Base-by-base conservation (phyloP, 306 rosid genomes). In the Alnus glutinosa region DNA sequence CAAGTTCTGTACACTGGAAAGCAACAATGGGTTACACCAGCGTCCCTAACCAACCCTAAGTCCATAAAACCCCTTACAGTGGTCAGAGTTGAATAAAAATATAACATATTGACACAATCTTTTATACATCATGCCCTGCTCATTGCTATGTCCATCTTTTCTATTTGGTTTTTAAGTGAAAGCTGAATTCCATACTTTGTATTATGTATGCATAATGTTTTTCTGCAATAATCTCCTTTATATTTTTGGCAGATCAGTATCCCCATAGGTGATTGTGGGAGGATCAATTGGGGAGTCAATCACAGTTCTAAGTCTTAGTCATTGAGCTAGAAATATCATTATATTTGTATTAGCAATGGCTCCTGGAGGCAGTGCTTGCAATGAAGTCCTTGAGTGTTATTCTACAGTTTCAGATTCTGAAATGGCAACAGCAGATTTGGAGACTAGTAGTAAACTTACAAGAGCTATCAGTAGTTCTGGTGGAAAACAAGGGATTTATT, bases 341-440 rank as follows among this genome's bases (percentile, higher is more conserved):
- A 71, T 77, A 85, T 79, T 83, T 69, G 82, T 80, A 84, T 79
- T 74, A 71, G 68, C 55, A 36, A 89, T 92, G 97, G 91, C 97
- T 87, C 95, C 90, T 28, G 91, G 95, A 77, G 87, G 87, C 73
- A 75, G 89, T 74, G 82, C 83, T 85, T 91, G 87, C 89, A 88
- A 86, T 83, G 91, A 89, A 86, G 88, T 91, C 81, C 85, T 84
- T 50, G 93, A 89, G 72, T 89, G 90, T 73, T 86, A 83, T 55
- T 80, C 70, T 51, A 54, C 89, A 71, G 77, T 84, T 78, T 83
- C 87, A 66, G 95, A 89, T 63, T 85, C 85, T 86, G 93, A 91
- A 75, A 75, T 76, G 15, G 81, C 89, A 74, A 88, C 76, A 68
- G 77, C 89, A 70, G 91, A 91, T 81, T 81, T 84, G 48, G 97